Evolutionary conservation across 306 rosid species (phyloP).

Genomic region (Senna siamea): DNA sequence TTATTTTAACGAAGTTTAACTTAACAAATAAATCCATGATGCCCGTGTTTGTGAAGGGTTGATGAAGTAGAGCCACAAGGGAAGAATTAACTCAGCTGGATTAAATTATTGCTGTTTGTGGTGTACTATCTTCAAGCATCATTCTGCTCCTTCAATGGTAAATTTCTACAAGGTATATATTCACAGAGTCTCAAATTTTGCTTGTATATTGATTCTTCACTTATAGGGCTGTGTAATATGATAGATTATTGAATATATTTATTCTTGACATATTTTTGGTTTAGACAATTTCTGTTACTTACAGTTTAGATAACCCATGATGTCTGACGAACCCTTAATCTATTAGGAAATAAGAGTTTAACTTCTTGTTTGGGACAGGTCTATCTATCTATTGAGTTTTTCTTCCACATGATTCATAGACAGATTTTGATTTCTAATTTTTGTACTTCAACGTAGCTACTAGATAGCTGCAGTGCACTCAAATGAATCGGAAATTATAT

Average conservation of each 20-base stretch:
- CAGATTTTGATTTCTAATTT: neutral
- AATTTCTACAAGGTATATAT: conserved; percentile 3
- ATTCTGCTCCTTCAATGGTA: neutral
- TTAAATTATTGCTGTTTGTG: neutral
- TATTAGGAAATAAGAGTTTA: neutral
- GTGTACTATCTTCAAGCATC: neutral
- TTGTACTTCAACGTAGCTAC: neutral
- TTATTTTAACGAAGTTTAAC: neutral
- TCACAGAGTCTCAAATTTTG: conserved; percentile 28
- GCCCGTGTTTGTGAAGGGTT: conserved; percentile 20
- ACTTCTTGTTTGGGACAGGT: neutral
- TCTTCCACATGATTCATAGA: neutral
- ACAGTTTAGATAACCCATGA: neutral
- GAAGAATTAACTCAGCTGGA: neutral
- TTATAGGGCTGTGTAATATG: conserved; percentile 13
- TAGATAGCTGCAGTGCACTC: too few relatives aligned
- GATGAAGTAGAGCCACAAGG: conserved; percentile 21
- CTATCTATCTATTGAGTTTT: neutral
- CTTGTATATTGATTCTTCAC: conserved; percentile 34
- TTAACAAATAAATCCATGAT: neutral
- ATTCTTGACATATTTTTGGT: neutral
- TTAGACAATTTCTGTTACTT: neutral
- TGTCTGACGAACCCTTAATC: neutral
- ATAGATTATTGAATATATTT: neutral
- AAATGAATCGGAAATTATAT: too few relatives aligned